Base-by-base conservation (phyloP, 768 basidiomycete species). In the Hericium alpestre region DNA sequence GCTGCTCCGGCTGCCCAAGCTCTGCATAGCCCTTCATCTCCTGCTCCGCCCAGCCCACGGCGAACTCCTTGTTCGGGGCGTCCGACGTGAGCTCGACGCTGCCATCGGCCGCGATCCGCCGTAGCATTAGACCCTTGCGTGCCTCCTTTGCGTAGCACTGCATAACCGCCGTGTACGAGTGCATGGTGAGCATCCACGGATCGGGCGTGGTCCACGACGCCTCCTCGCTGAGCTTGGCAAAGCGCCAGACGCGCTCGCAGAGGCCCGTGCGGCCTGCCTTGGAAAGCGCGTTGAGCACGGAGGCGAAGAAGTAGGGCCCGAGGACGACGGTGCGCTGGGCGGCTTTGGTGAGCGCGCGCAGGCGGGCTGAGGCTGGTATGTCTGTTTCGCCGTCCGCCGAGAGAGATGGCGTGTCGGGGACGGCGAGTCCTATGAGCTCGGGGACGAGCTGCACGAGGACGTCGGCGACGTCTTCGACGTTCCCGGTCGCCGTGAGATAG, bases 131-230 rank as follows among this genome's bases (percentile, higher is more conserved):
- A 20, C 46, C 55, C 55, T 56, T 54, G 10, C 54, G 54, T n/a
- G 74, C 75, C 65, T 80, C 76, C 3, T 65, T 62, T 1, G 71
- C 76, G 59, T 86, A 89, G 37, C 79, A 71, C 50, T 81, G 74
- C 56, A 92, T 66, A 82, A 90, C 87, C 51, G 79, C 70, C 1
- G 86, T 90, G 65, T 88, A 91, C 1, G 85, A 81, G 9, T 82
- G 74, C 2, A 83, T 69, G 8, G 83, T 79, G 18, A 91, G 69
- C 54, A 74, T 73, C 89, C 89, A 93, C 0, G 84, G 81, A 20
- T 59, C 48, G 11, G 55, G 59, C 7, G 66, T 64, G 0, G 63
- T 54, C 76, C 79, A 81, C 59, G 86, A 88, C 25, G 68, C 69
- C 38, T 65, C 68, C 64, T 88, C 83, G 0, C 84, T 85, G 57